Evolutionary conservation across 805 yeast genomes (phyloP), one percentile per base, ranked within the genome.

Genomic region (Pichia manshurica): DNA sequence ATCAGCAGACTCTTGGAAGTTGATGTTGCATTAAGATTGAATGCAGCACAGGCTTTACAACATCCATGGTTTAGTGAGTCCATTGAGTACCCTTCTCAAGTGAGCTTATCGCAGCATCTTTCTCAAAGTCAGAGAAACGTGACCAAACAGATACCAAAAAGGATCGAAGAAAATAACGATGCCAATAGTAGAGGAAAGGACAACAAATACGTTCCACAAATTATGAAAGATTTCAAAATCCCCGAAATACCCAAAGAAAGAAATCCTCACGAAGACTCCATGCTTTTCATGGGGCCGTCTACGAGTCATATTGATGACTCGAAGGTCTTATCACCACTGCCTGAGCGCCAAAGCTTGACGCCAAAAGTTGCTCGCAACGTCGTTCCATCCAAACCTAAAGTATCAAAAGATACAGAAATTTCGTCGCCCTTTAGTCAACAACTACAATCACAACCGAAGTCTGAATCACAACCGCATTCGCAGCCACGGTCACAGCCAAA

Each of bases 61-160:
- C 95, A 88, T 61, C 83, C 84, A 3, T 93, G 99, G 99, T 70
- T 91, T n/a, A 63, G 52, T 17, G 71, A 61, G 25, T 52, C 61
- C 38, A 31, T 56, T 34, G 39, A 56, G n/a, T 44, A 58, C 47
- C 57, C 57, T 40, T 57, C 67, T 37, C 65, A 75, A 46, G 69
- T 82, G 3, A 81, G 87, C 53, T 65, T 84, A 45, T 81, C 87
- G 56, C 87, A 82, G 56, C 75, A 70, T 39, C 20, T 47, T 25
- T 44, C 47, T 13, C 50, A 47, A 39, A 33, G 38, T n/a, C 50
- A 47, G 17, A 42, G 22, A 38, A 23, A 17, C 10, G 21, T 40
- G 10, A 5, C 25, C 5, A 40, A 28, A 7, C 35, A 12, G 16
- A 25, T 25, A 17, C 43, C 20, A 12, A 29, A n/a, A 40, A 40